Base-by-base conservation (phyloP, 2,329 filamentous ascomycete genomes). In the Gyromitra esculenta region DNA sequence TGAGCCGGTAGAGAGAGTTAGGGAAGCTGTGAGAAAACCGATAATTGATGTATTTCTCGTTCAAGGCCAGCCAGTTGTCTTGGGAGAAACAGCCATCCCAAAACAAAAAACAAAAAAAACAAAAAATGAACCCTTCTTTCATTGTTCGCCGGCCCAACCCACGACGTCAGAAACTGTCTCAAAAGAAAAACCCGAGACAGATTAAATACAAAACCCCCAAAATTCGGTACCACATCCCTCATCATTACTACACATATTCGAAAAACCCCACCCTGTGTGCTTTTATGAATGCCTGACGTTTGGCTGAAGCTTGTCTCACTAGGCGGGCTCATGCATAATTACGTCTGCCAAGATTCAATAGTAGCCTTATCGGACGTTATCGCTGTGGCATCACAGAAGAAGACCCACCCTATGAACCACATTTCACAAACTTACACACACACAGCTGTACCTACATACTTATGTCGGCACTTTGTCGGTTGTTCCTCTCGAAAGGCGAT, bases 301-400 rank as follows among this genome's bases (percentile, higher is more conserved):
- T 68, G 18, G 13, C 57, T 60, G 35, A 41, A 41, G 35, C 57
- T 50, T 59, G 67, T 71, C 68, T 60, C 57, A 64, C 35, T 35
- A 70, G 57, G 69, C 65, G 57, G 64, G 57, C 31, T 59, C 57
- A 70, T 75, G 65, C 65, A 39, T 18, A 64, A 71, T 71, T 75
- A 70, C 72, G 69, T 75, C 72, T 64, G 72, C 72, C 66, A 75
- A 75, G 25, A 31, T 4, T 31, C 25, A 31, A 31, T 31, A 31
- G 72, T 57, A 45, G 62, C 63, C 65, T 74, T 74, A 74, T 74
- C 71, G 71, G 54, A 39, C 62, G 71, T 68, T 74, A 74, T 74
- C 71, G 63, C 56, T 74, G 48, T 41, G 52, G 43, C 71, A 68
- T 52, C 62, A 63, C 45, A 62, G 54, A 67, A 52, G 18, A 11